Percentiles rank a stretch among this genome's conserved stretches.
Evolutionary conservation across 148 eudicot genomes (phyloP).

Genomic region (Fagopyrum homotropicum): DNA sequence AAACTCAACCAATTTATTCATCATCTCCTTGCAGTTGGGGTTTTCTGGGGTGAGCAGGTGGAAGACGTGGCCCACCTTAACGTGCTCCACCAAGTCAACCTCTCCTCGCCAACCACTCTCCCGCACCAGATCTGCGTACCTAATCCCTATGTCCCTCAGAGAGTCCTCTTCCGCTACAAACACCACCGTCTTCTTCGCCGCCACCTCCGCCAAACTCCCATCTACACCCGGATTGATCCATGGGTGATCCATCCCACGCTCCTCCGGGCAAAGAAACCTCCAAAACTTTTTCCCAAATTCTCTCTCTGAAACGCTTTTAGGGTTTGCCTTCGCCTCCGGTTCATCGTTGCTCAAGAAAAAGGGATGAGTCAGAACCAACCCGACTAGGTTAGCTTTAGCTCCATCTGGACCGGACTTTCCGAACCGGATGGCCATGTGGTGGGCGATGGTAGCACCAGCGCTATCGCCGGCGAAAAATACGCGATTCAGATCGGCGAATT

Average conservation of each 20-base stretch:
- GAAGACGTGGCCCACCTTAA: slow-evolving; percentile 38
- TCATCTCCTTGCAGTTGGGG: slow-evolving; percentile 17
- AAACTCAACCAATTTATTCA: slow-evolving; percentile 25
- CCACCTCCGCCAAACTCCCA: slow-evolving; percentile 16
- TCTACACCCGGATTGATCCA: slow-evolving; percentile 32
- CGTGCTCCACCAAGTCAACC: slow-evolving; percentile 34
- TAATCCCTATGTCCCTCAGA: slow-evolving; percentile 28
- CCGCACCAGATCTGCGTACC: slow-evolving; percentile 25
- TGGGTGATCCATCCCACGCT: slow-evolving; percentile 30
- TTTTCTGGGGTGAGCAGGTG: slow-evolving; percentile 26
- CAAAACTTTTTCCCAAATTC: slow-evolving; percentile 15
- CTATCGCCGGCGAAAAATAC: slow-evolving; percentile 47
- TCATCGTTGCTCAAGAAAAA: slow-evolving; percentile 18
- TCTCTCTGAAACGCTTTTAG: slow-evolving; percentile 8
- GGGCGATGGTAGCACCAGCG: slow-evolving; percentile 47
- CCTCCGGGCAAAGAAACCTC: slow-evolving; percentile 23
- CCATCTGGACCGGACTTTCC: slow-evolving; percentile 3
- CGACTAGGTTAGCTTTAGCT: slow-evolving; percentile 6
- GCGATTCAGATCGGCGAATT: slow-evolving; percentile 22
- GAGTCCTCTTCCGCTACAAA: slow-evolving; percentile 35
- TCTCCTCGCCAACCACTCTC: slow-evolving; percentile 35
- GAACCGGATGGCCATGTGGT: slow-evolving; percentile 30
- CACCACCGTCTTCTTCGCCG: slow-evolving; percentile 29
- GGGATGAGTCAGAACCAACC: slow-evolving; percentile 36
- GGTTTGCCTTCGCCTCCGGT: not conserved